phyloP scores from a whole-genome alignment of 1,284 basidiomycete genomes.

The Entoloma clypeatum region DNA sequence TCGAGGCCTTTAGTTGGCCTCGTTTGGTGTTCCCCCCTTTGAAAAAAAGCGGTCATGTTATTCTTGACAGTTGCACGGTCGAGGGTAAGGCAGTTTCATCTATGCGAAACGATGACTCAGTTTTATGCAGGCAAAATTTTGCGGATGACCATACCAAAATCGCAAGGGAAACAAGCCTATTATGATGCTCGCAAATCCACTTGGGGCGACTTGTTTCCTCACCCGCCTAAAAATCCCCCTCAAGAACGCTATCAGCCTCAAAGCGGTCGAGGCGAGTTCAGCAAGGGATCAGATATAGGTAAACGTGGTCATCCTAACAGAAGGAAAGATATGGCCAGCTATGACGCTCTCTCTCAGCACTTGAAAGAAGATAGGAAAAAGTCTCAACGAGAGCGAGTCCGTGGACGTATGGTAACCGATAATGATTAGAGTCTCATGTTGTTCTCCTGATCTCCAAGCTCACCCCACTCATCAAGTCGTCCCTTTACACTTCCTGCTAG shows the following conservation, averaged over 20 bases:
- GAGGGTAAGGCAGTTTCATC: constrained; percentile 57
- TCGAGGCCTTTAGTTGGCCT: constrained; percentile 83
- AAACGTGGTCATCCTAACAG: constrained; percentile 38
- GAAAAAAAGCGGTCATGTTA: constrained; percentile 91
- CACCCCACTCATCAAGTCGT: constrained; percentile 5
- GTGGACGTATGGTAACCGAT: constrained; percentile 2
- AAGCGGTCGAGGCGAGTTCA: constrained; percentile 27
- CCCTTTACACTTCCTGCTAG: constrained; percentile 11
- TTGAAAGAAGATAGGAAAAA: constrained; percentile 36
- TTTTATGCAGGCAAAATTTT: constrained; percentile 72
- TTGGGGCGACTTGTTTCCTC: constrained; percentile 97
- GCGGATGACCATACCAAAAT: constrained; percentile 87
- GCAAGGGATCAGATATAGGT: constrained; percentile 53
- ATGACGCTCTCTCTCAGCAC: constrained; percentile 38
- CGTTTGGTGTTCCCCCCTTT: constrained; percentile 87
- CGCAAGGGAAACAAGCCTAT: constrained; percentile 90
- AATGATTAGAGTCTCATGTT: not conserved
- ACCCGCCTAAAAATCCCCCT: constrained; percentile 70
- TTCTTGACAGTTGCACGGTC: constrained; percentile 85
- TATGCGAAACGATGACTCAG: constrained; percentile 4
- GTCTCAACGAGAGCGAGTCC: constrained; percentile 23
- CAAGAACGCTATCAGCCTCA: constrained; percentile 55
- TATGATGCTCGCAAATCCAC: constrained; percentile 91
- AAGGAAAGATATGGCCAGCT: constrained; percentile 32
- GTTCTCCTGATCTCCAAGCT: constrained; percentile 6